Base-by-base conservation (phyloP, 2,329 filamentous ascomycete genomes). In the Daldinia sp. region DNA sequence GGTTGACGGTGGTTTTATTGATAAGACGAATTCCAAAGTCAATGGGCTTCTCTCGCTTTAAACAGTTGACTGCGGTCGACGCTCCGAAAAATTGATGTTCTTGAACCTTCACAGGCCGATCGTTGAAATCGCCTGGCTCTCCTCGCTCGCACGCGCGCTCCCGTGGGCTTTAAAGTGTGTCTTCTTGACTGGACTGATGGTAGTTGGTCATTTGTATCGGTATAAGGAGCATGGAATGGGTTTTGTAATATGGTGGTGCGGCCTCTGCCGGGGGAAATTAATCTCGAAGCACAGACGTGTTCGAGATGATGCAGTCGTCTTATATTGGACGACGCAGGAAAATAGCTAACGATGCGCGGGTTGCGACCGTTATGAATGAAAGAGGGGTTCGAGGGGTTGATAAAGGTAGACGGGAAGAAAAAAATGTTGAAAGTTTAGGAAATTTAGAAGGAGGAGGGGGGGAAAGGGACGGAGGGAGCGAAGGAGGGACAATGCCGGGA, bases 101-200 rank as follows among this genome's bases (percentile, higher is more conserved):
- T 30, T 59, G 28, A 72, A 64, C 68, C 65, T 70, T 80, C 79
- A 77, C 81, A 83, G 83, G 81, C 84, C 82, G 85, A 88, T 87
- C 82, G 84, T 88, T 87, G 86, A 88, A 83, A 87, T 87, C 85
- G 84, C 80, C 81, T 82, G 78, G 72, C 81, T 82, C 46, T 50
- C 79, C 85, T 88, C 86, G 81, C 86, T 87, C 85, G 84, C 85
- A 83, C 85, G 85, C 76, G 75, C 86, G 83, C 84, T 88, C 87
- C 87, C 88, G 88, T 89, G 84, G 84, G 86, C 82, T 88, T 90
- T 88, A 91, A 90, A 90, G 89, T 85, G 88, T 90, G 87, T 86
- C 86, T 84, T 82, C 82, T 81, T 84, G 84, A 85, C 84, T 84
- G 72, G 82, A 79, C 71, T 79, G 77, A 73, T 78, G 80, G 81